These are phyloP conservation scores for Alternaria incomplexa DNA, from an alignment of 2,329 filamentous ascomycete genomes.

Conservation along the genomic window DNA sequence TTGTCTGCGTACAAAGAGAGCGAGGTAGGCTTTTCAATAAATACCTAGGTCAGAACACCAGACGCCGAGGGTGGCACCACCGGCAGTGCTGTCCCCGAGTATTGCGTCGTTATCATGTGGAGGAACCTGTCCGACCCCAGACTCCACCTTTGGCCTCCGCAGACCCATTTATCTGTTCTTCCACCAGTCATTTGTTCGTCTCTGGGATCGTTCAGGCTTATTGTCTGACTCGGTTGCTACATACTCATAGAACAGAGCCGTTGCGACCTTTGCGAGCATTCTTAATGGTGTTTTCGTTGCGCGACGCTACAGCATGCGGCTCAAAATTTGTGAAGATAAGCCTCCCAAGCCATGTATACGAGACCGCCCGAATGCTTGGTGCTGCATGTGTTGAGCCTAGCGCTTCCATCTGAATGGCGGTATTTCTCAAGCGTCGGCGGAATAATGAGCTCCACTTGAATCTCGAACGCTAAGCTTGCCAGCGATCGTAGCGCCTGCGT, in stretches of 20 bases:
- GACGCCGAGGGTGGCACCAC: neutral
- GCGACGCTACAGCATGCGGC: neutral
- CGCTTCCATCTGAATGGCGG: constrained; percentile 7
- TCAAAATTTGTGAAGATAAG: neutral
- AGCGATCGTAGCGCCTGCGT: neutral
- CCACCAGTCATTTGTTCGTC: constrained; percentile 3
- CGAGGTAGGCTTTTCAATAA: constrained; percentile 1
- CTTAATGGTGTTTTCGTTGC: neutral
- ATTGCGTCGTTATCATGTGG: constrained; percentile 6
- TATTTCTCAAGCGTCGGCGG: constrained; percentile 5
- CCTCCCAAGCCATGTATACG: constrained; percentile 5
- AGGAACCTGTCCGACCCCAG: constrained; percentile 8
- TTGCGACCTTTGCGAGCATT: neutral
- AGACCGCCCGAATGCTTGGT: constrained; percentile 10
- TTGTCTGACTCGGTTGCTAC: neutral
- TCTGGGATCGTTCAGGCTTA: neutral
- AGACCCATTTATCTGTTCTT: constrained; percentile 13
- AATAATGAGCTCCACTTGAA: constrained; percentile 1
- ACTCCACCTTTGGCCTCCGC: constrained; percentile 6
- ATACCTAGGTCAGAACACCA: neutral
- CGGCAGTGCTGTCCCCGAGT: neutral
- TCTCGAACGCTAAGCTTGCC: constrained; percentile 5
- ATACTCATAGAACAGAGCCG: neutral
- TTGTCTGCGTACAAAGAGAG: neutral
- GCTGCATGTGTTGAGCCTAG: constrained; percentile 2